Evolutionary conservation across 179 eudicot genomes (phyloP).

Genomic region (Spinacia oleracea): DNA sequence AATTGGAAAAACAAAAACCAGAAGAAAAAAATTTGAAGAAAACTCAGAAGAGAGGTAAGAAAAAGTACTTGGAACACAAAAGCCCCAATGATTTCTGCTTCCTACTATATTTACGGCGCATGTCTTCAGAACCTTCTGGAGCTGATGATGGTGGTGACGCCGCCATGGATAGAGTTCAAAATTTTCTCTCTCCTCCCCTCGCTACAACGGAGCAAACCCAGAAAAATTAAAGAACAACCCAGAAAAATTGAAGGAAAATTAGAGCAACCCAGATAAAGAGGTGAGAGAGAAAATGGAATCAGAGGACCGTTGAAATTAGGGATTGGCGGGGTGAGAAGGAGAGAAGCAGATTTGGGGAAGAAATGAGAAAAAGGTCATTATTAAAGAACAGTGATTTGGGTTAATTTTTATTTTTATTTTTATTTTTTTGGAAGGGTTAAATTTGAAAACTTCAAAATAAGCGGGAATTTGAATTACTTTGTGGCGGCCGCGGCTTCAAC

Average conservation of each 20-base stretch:
- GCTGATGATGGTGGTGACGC: slow-evolving; percentile 29
- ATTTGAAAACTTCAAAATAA: slow-evolving; percentile 28
- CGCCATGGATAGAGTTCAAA: slow-evolving; percentile 26
- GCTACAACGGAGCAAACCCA: neutral
- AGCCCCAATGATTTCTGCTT: slow-evolving; percentile 90
- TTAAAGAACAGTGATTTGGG: neutral
- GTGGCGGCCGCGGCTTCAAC: neutral
- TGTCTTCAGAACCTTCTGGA: slow-evolving; percentile 46
- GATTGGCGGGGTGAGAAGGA: slow-evolving; percentile 17
- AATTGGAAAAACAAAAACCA: neutral
- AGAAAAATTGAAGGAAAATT: slow-evolving; percentile 11
- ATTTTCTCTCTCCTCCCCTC: neutral
- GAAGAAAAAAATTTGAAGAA: neutral
- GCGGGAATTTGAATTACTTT: slow-evolving; percentile 35
- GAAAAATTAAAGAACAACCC: neutral
- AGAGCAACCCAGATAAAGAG: neutral
- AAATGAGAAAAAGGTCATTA: neutral
- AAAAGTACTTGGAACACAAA: slow-evolving; percentile 69
- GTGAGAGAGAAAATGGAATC: neutral
- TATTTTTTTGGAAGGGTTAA: slow-evolving; percentile 1
- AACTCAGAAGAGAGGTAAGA: neutral
- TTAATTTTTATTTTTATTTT: neutral
- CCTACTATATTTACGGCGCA: slow-evolving; percentile 58
- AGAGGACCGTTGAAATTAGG: slow-evolving; percentile 29
- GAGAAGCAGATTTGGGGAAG: neutral